Evolutionary conservation across 2,329 filamentous ascomycete species (phyloP).

Genomic region (Tricladium varicosporioides): DNA sequence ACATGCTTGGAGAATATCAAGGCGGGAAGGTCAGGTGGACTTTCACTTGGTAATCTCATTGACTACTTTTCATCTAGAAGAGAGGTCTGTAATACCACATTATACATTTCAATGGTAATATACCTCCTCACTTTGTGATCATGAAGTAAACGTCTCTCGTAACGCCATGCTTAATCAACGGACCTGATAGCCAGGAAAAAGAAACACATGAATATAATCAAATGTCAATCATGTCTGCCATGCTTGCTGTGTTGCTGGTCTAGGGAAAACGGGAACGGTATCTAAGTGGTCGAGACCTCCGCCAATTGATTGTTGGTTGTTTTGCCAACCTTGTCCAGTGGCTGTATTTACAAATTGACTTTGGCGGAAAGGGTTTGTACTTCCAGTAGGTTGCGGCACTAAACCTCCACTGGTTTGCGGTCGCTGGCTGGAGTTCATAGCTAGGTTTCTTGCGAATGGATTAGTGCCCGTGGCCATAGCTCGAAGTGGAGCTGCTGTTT

Average conservation of each 20-base stretch:
- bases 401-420: constrained; percentile 45
- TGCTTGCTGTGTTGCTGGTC: constrained; percentile 64
- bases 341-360: constrained; percentile 85
- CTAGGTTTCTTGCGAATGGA: constrained; percentile 59
- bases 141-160: constrained; percentile 15
- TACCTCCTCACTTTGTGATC: constrained; percentile 6
- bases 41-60: not conserved
- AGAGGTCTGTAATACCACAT: constrained; percentile 26
- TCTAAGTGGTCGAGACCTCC: constrained; percentile 76
- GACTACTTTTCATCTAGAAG: constrained; percentile 14
- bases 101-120: constrained; percentile 23
- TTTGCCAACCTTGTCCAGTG: constrained; percentile 87
- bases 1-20: not conserved
- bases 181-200: constrained; percentile 13
- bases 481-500: constrained; percentile 48
- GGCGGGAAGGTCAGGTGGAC: not conserved
- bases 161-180: constrained; percentile 33
- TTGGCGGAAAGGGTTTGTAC: constrained; percentile 93
- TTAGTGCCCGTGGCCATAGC: constrained; percentile 68
- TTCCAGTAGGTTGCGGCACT: constrained; percentile 76
- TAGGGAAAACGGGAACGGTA: constrained; percentile 82
- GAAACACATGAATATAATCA: constrained; percentile 10
- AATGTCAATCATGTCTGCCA: constrained; percentile 46
- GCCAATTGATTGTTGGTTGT: constrained; percentile 73
- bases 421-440: constrained; percentile 22